phyloP scores from a whole-genome alignment of 176 grass and related monocot species.

The Aegilops tauschii region DNA sequence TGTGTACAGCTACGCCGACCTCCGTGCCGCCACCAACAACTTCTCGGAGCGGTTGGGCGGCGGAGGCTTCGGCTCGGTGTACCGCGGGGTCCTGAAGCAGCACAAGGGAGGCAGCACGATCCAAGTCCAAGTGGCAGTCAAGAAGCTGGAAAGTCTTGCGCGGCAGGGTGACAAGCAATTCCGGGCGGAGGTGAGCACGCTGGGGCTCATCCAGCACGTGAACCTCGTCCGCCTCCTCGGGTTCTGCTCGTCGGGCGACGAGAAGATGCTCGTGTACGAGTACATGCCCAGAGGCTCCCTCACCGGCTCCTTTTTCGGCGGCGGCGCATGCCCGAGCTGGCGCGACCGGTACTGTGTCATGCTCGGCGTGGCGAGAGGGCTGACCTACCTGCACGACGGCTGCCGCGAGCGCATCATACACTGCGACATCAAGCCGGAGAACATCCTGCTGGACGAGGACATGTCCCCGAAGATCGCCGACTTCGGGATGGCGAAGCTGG shows the following conservation, averaged over 20 bases:
- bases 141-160: constrained; percentile 18
- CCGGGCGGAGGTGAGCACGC: constrained; percentile 7
- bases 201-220: constrained; percentile 22
- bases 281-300: constrained; percentile 31
- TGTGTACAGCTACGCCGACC: constrained; percentile 20
- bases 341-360: neutral
- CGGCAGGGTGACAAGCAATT: constrained; percentile 24
- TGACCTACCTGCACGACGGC: constrained; percentile 7
- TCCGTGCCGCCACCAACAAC: constrained; percentile 31
- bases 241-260: neutral
- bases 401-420: constrained; percentile 33
- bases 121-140: neutral
- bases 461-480: constrained; percentile 1
- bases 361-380: constrained; percentile 1
- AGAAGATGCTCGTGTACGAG: constrained; percentile 34
- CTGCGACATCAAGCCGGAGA: constrained; percentile 55
- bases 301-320: neutral
- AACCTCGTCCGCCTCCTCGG: constrained; percentile 29
- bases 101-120: neutral
- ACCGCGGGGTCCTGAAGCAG: constrained; percentile 8
- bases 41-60: constrained; percentile 18
- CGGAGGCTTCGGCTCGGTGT: constrained; percentile 28
- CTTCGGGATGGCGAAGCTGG: constrained; percentile 18
- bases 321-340: neutral
- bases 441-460: constrained; percentile 28